A percentile compares a stretch with the other conserved stretches of the same genome.
phyloP scores from a whole-genome alignment of 371 early-diverging fungal genomes.

The Mucor piriformis region DNA sequence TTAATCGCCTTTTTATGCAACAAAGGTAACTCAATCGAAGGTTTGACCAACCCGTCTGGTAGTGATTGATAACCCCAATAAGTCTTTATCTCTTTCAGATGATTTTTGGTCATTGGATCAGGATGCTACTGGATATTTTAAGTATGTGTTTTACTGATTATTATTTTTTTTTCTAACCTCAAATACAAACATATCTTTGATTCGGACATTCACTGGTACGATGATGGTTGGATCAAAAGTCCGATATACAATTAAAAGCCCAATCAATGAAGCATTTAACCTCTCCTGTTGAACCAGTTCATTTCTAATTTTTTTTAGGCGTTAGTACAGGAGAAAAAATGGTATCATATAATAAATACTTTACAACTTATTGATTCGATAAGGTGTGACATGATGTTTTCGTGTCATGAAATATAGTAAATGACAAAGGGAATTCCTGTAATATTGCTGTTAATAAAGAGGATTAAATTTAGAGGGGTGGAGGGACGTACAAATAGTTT shows the following conservation, averaged over 20 bases:
- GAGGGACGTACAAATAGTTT: neutral
- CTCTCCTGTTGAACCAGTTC: conserved; percentile 38
- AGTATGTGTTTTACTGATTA: too few species aligned
- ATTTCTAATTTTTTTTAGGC: conserved; percentile 24
- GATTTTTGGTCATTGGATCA: too few species aligned
- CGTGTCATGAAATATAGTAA: conserved; percentile 56
- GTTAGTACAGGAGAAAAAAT: neutral
- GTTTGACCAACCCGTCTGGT: neutral
- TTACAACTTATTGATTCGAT: conserved; percentile 55
- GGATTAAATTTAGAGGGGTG: neutral
- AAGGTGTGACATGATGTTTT: conserved; percentile 49
- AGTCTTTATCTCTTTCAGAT: conserved; percentile 2
- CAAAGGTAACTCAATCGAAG: neutral
- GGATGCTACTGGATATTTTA: conserved; percentile 53
- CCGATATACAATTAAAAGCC: conserved; percentile 46
- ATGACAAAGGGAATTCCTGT: conserved; percentile 55
- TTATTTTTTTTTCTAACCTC: conserved; percentile 5
- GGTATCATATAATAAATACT: conserved; percentile 8
- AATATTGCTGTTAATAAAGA: neutral
- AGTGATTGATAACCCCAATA: neutral
- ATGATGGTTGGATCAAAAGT: conserved; percentile 40
- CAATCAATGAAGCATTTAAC: conserved; percentile 41
- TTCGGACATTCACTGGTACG: conserved; percentile 26
- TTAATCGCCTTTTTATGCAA: too few species aligned
- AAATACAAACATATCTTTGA: conserved; percentile 11